These are phyloP conservation scores for Coemansia umbellata DNA, from an alignment of 192 early-diverging fungal species.

Conservation along the genomic window DNA sequence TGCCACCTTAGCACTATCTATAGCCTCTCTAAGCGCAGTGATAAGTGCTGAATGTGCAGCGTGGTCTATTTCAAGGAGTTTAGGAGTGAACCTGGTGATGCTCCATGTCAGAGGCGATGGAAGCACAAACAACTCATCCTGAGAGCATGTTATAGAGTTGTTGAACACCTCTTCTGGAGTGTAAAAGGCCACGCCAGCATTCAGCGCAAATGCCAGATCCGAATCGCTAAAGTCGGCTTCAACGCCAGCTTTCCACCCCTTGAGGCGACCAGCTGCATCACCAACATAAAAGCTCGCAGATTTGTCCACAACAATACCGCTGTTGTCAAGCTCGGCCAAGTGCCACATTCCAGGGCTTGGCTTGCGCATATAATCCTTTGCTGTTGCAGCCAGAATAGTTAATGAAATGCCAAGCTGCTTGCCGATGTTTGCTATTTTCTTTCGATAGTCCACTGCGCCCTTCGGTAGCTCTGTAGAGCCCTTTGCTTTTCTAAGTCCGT, in stretches of 20 bases:
- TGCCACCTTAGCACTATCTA: constrained; percentile 18
- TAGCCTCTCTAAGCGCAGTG: constrained; percentile 17
- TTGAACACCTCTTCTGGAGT: constrained; percentile 81
- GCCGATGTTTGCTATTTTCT: constrained; percentile 70
- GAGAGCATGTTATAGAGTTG: constrained; percentile 2
- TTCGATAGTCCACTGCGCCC: constrained; percentile 35
- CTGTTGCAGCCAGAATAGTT: constrained; percentile 65
- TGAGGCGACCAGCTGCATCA: constrained; percentile 85
- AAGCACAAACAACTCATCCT: constrained; percentile 20
- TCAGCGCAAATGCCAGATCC: constrained; percentile 83
- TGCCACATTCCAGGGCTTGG: constrained; percentile 46
- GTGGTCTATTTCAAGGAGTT: background rate
- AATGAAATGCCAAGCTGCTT: constrained; percentile 74
- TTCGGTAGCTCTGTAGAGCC: constrained; percentile 16
- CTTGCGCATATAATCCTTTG: constrained; percentile 57
- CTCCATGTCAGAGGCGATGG: constrained; percentile 5
- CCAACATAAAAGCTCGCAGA: constrained; percentile 77
- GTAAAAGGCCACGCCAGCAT: constrained; percentile 66
- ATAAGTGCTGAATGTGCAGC: constrained; percentile 4
- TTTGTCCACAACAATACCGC: constrained; percentile 47
- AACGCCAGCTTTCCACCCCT: constrained; percentile 56
- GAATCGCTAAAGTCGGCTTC: constrained; percentile 77
- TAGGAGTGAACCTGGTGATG: constrained; percentile 11
- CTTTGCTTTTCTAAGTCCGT: constrained; percentile 7
- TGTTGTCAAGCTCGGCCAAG: constrained; percentile 32